Conservation (phyloP, 2,329 filamentous ascomycete species). For the Xylariaceae sp. region DNA sequence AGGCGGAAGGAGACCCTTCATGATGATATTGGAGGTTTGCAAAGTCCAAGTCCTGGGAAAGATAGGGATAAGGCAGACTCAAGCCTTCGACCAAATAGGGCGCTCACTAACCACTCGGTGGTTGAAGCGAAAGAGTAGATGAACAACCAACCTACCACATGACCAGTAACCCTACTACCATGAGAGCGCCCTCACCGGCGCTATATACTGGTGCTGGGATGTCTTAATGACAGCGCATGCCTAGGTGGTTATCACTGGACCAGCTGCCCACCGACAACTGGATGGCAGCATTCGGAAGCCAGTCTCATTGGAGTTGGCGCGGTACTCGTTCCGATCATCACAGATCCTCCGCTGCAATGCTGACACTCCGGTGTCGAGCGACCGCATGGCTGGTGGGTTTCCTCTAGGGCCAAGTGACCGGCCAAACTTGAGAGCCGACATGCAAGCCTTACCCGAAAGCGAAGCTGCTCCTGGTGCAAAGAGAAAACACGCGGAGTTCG, state of each 20-base stretch:
- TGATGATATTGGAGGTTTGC: conserved; percentile 1
- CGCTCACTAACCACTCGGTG: conserved; percentile 1
- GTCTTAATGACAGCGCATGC: not conserved
- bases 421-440: not conserved
- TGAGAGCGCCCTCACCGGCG: not conserved
- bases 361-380: too few species aligned
- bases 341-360: too few species aligned
- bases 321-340: too few species aligned
- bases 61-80: not conserved
- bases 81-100: not conserved
- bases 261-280: not conserved
- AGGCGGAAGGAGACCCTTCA: conserved; percentile 12
- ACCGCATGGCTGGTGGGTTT: not conserved
- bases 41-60: not conserved
- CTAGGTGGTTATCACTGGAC: not conserved
- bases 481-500: not conserved
- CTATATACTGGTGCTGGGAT: conserved; percentile 7
- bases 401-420: not conserved
- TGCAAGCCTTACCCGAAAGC: conserved; percentile 12
- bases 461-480: conserved; percentile 9
- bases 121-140: not conserved
- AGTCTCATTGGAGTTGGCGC: too few species aligned
- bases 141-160: not conserved
- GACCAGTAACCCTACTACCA: not conserved
- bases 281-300: too few species aligned